Evolutionary conservation across 2,329 filamentous ascomycete species (phyloP).

Genomic region (Penicillium rolfsii): DNA sequence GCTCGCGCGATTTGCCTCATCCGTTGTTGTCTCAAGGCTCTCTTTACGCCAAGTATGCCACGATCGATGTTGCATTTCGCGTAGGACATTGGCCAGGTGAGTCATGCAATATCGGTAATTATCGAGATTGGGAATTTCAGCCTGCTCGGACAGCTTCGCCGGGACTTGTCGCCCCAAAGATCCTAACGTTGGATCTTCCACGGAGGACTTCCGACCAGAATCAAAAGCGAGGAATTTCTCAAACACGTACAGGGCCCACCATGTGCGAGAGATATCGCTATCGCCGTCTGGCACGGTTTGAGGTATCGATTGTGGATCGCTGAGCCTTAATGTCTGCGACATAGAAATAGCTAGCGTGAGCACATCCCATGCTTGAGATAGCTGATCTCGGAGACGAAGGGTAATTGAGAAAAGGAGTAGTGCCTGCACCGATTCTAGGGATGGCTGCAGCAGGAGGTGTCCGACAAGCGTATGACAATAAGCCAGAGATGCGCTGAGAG

Average conservation of each 20-base stretch:
- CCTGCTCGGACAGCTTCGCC: neutral
- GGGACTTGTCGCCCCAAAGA: neutral
- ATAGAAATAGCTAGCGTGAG: conserved; percentile 3
- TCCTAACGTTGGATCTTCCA: neutral
- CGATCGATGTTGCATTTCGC: conserved; percentile 4
- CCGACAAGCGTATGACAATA: neutral
- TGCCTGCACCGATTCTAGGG: neutral
- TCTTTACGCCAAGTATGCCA: conserved; percentile 4
- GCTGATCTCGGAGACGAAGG: conserved; percentile 3
- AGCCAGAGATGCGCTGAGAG: neutral
- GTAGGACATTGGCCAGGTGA: neutral
- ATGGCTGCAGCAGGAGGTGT: neutral
- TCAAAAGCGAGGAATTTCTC: neutral
- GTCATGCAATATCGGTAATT: neutral
- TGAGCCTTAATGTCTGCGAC: conserved; percentile 1
- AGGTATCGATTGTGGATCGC: neutral
- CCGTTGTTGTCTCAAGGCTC: neutral
- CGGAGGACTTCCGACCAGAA: neutral
- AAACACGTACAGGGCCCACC: neutral
- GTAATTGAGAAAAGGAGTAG: neutral
- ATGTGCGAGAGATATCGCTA: neutral
- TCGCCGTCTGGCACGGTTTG: neutral
- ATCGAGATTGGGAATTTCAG: neutral
- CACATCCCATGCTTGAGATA: conserved; percentile 7
- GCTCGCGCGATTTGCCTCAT: neutral